Evolutionary conservation across 352 stramenopile genomes (phyloP), one percentile per base, ranked within the genome.

Genomic region (Phytophthora nicotianae): DNA sequence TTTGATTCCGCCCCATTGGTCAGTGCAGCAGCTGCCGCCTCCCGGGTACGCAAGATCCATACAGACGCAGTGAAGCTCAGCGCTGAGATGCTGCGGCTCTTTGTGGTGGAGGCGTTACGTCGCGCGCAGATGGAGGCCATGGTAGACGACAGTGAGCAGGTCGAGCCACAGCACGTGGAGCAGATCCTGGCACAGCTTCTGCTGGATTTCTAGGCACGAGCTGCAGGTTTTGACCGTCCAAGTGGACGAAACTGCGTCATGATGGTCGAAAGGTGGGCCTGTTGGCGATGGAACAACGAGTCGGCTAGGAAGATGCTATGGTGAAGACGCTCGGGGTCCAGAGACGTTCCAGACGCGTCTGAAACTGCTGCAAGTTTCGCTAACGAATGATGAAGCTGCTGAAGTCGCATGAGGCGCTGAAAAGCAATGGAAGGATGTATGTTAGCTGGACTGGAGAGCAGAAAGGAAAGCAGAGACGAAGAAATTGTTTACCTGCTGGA

Each of bases 101-200:
- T 95, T 35, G 74, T 89, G 50, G 33, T 93, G 20, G 83, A 93
- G 41, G 86, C 86, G 4, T 50, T 93, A 10, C 81, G 73, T 17
- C 83, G 86, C 54, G 83, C 86, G n/a, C 86, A 95, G 60, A 90
- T 92, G 72, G 86, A 95, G 51, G 86, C 86, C 33, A 93, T 93
- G 85, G 82, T 95, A 27, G 86, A 95, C 55, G 86, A 92, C 42
- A 92, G 81, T 60, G 62, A 76, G 21, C 66, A 71, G 8, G 74
- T 93, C 8, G 83, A 95, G 60, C 80, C 84, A 35, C 78, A 86
- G 26, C 86, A 95, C 42, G 43, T 95, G 2, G 86, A 95, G 63
- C 83, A 95, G 58, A 86, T 93, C 20, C 40, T 95, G 19, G 86
- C 84, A 32, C 84, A 93, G 52, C 65, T 95, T 45, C 58, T 95